phyloP scores from a whole-genome alignment of 1,284 basidiomycete species.

The Cystobasidium sp. region DNA sequence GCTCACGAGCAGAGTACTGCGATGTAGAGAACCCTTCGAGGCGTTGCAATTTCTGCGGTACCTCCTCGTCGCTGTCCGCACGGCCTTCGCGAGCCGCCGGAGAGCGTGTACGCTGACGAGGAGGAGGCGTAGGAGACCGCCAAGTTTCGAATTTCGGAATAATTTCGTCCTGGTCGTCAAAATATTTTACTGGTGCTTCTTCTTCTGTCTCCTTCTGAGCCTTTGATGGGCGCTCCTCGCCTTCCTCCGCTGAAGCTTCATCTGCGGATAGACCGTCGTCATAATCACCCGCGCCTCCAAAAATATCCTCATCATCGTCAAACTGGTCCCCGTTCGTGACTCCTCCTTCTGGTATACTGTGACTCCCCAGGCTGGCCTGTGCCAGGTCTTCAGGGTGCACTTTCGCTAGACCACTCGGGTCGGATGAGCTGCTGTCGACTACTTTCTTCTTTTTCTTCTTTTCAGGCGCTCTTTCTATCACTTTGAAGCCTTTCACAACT shows the following conservation, averaged over 20 bases:
- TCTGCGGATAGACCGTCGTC: conserved; percentile 32
- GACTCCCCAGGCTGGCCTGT: background rate
- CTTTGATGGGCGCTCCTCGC: background rate
- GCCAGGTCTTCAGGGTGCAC: background rate
- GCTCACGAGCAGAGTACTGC: conserved; percentile 19
- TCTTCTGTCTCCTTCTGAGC: background rate
- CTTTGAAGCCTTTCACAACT: conserved; percentile 36
- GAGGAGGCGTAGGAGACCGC: conserved; percentile 39
- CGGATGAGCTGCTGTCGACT: background rate
- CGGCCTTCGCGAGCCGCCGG: background rate
- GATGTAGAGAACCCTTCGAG: conserved; percentile 38
- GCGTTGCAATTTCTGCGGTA: conserved; percentile 9
- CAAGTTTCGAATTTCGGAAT: conserved; percentile 39
- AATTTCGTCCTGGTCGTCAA: conserved; percentile 38
- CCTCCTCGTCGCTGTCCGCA: background rate
- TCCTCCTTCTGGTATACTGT: background rate
- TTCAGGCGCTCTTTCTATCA: conserved; percentile 26
- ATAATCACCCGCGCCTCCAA: conserved; percentile 35
- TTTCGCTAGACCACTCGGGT: background rate
- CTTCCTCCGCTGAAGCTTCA: conserved; percentile 19
- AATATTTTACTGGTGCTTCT: conserved; percentile 22
- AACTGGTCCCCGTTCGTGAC: background rate
- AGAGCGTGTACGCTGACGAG: conserved; percentile 7
- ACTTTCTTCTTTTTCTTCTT: conserved; percentile 40
- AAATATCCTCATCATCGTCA: conserved; percentile 32